Conservation (phyloP, 148 eudicot species). For the Rhododendron kiyosumense region DNA sequence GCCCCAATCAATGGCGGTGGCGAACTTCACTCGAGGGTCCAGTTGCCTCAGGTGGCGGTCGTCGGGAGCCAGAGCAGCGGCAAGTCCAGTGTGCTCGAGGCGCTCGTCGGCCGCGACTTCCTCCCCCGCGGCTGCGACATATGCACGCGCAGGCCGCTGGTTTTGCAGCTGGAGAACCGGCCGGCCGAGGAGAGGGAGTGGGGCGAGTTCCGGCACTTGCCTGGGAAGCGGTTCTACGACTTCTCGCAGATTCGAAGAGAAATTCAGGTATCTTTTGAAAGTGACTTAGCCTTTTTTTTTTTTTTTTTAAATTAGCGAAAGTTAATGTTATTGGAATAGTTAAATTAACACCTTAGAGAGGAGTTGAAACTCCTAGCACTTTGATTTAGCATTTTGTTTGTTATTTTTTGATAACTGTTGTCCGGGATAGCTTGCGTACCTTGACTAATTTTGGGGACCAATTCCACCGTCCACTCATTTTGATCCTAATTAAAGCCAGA, state of each 20-base stretch:
- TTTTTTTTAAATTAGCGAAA: not conserved
- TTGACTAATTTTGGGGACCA: too few relatives aligned
- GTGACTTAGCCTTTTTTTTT: not conserved
- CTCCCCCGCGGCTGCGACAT: slow-evolving; percentile 54
- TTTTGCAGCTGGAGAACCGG: slow-evolving; percentile 46
- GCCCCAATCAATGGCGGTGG: slow-evolving; percentile 34
- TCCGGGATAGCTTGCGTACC: too few relatives aligned
- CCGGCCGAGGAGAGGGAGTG: slow-evolving; percentile 24
- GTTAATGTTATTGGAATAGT: too few relatives aligned
- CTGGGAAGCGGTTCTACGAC: slow-evolving; percentile 40
- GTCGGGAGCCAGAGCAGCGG: slow-evolving; percentile 74
- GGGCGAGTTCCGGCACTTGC: slow-evolving; percentile 58
- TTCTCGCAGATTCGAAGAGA: slow-evolving; percentile 37
- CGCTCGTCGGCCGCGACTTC: slow-evolving; percentile 62
- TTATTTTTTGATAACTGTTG: too few relatives aligned
- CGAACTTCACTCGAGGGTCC: slow-evolving; percentile 25
- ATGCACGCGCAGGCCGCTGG: slow-evolving; percentile 53
- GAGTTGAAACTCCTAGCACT: too few relatives aligned
- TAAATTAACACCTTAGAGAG: too few relatives aligned
- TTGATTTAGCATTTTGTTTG: too few relatives aligned
- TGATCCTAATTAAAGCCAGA: too few relatives aligned
- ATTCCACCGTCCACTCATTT: too few relatives aligned
- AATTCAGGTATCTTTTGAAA: not conserved
- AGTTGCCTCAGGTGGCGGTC: slow-evolving; percentile 63
- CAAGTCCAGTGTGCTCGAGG: slow-evolving; percentile 59